Evolutionary conservation across 345 rosid species (phyloP), one percentile per base, ranked within the genome.

Genomic region (Luvunga scandens): DNA sequence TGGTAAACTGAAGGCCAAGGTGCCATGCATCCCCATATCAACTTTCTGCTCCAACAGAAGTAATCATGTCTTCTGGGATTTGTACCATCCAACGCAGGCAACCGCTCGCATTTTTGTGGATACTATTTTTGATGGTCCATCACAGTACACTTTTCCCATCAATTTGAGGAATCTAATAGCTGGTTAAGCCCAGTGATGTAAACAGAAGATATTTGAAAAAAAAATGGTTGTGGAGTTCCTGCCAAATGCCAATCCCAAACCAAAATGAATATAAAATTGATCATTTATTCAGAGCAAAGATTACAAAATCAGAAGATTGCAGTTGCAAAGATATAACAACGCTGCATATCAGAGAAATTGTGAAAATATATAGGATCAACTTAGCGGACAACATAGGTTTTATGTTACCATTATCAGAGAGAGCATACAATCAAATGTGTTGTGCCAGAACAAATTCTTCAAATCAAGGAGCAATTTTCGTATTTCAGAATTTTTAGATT

Each of bases 11-110:
- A 93, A 80, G 33, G 94, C 98, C 1, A 63, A 71, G 1, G 5
- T 73, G 4, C 88, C 91, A 14, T 95, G 98, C 75, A 10, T 86
- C 48, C 97, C 94, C 0, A 24, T 86, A 2, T 68, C 98, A 0
- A 80, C 65, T 6, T 83, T 78, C 63, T 93, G 98, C 75, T n/a
- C 88, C 39, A 87, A 95, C 83, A 80, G 98, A 78, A 87, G 18
- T 31, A 85, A 90, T 71, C 90, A 91, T 85, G n/a, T 91, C 1
- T 95, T 90, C 34, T 91, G 98, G 98, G 98, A 95, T 86, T 60
- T 80, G 1, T 84, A 50, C 28, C 98, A 93, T 84, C 95, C 97
- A 18, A 91, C 91, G 2, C 90, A 93, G 79, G 91, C 91, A 2
- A 83, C 87, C 22, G 85, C 87, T 76, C 61, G 73, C 1, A 76